Base-by-base conservation (phyloP, 345 rosid genomes). In the Populus tremula region DNA sequence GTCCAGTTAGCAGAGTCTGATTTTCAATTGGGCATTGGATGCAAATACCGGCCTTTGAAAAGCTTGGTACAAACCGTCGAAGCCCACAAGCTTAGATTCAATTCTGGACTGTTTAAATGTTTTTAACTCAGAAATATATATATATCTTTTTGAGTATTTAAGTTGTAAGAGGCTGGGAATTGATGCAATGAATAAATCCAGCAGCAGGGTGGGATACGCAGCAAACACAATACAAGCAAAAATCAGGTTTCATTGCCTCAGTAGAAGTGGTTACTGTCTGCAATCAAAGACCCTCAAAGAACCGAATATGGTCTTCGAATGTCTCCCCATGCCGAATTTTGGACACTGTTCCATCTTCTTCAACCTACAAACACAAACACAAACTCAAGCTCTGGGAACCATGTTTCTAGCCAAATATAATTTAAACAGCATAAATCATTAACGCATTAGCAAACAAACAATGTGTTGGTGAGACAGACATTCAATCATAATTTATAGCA, bases 271-370 rank as follows among this genome's bases (percentile, higher is more conserved):
- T 20, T n/a, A 16, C 13, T 13, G 8, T 33, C 74, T 67, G 64
- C 71, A 64, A 59, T 89, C 81, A 93, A 27, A 93, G 94, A 67
- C 90, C 91, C 65, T 91, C 91, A 17, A 95, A 92, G 83, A 90
- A 90, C 61, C 89, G 88, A 82, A 93, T 67, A 84, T 93, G 94
- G 81, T 90, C 98, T 61, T 95, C 96, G 39, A 93, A 93, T 72
- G 91, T 90, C 86, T 95, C 99, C 4, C 85, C 97, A 4, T 88
- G 99, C 63, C 98, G 88, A 73, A 95, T 95, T 85, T 93, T 93
- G 53, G 85, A 61, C 69, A 95, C 86, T 0, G 90, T 88, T 35
- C 97, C 97, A 86, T 93, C 97, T 78, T 91, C 96, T 83, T 93
- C 93, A 39, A 95, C 91, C 98, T 95, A 69, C 73, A 65, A 63